Conservation (phyloP, 2,329 filamentous ascomycete species). For the Penicillium sp. region DNA sequence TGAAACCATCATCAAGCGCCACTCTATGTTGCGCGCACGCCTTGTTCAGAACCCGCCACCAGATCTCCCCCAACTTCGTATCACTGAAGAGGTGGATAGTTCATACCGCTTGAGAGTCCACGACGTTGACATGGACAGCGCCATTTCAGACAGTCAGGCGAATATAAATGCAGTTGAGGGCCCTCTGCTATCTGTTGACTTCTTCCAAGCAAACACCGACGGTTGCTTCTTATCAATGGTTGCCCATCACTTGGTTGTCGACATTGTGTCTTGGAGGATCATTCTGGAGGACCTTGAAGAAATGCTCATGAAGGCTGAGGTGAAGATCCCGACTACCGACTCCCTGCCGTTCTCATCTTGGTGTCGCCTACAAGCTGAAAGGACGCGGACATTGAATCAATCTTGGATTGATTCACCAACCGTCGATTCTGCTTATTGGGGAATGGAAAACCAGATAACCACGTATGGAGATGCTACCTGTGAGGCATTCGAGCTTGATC, state of each 20-base stretch:
- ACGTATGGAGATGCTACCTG: slow-evolving; percentile 44
- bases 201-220: slow-evolving; percentile 43
- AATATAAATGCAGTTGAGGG: slow-evolving; percentile 43
- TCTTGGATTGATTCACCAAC: slow-evolving; percentile 31
- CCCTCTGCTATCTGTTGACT: slow-evolving; percentile 48
- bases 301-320: slow-evolving; percentile 36
- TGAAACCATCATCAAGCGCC: slow-evolving; percentile 37
- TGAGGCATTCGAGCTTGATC: slow-evolving; percentile 40
- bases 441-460: slow-evolving; percentile 33
- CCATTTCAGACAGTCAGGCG: slow-evolving; percentile 37
- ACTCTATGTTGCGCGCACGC: slow-evolving; percentile 46
- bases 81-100: slow-evolving; percentile 34
- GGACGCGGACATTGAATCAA: slow-evolving; percentile 22
- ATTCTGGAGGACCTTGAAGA: slow-evolving; percentile 47
- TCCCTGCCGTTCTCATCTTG: slow-evolving; percentile 46
- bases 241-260: slow-evolving; percentile 45
- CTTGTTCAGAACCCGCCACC: slow-evolving; percentile 30
- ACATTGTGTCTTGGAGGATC: slow-evolving; percentile 48
- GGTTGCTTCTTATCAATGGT: slow-evolving; percentile 40
- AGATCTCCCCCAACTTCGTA: slow-evolving; percentile 31
- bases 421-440: slow-evolving; percentile 43
- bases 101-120: slow-evolving; percentile 37
- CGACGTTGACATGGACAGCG: slow-evolving; percentile 28
- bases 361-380: slow-evolving; percentile 39
- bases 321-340: slow-evolving; percentile 22